Percentiles rank a stretch among this genome's conserved stretches.
Evolutionary conservation across 2,329 filamentous ascomycete species (phyloP).

Genomic region (Fusarium sp.): DNA sequence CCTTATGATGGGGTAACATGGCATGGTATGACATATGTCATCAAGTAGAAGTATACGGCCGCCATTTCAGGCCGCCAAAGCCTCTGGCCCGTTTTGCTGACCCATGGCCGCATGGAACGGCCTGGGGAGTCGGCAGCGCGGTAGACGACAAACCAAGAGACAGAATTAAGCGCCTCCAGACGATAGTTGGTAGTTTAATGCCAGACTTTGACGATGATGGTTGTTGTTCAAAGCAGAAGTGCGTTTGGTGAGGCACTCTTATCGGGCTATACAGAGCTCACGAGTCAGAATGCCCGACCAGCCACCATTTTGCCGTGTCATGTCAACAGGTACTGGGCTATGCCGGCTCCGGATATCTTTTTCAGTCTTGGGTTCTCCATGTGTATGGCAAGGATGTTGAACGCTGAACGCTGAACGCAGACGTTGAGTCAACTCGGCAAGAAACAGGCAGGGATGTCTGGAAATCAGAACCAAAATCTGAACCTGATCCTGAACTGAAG

Average conservation of each 20-base stretch:
- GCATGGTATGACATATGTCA: not conserved
- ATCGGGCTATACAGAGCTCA: conserved; percentile 13
- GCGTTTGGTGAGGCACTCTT: conserved; percentile 29
- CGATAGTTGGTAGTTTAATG: conserved; percentile 13
- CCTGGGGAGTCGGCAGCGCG: conserved; percentile 26
- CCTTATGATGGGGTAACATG: conserved; percentile 3
- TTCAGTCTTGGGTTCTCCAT: conserved; percentile 7
- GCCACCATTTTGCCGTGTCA: not conserved
- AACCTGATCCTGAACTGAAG: not conserved
- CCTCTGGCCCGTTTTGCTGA: conserved; percentile 14
- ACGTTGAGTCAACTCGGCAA: conserved; percentile 7
- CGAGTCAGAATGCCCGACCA: not conserved
- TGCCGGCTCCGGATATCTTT: not conserved
- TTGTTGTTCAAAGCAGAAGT: not conserved
- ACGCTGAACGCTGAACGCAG: not conserved
- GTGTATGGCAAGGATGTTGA: conserved; percentile 10
- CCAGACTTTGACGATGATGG: not conserved
- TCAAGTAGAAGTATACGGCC: conserved; percentile 12
- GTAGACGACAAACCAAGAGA: conserved; percentile 45
- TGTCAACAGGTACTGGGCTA: not conserved
- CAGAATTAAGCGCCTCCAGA: conserved; percentile 39
- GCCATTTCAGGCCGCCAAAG: conserved; percentile 20
- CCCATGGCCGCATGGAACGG: conserved; percentile 20
- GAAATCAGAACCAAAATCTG: not conserved
- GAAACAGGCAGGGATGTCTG: conserved; percentile 2